Base-by-base conservation (phyloP, 306 rosid species). In the Corylus americana region DNA sequence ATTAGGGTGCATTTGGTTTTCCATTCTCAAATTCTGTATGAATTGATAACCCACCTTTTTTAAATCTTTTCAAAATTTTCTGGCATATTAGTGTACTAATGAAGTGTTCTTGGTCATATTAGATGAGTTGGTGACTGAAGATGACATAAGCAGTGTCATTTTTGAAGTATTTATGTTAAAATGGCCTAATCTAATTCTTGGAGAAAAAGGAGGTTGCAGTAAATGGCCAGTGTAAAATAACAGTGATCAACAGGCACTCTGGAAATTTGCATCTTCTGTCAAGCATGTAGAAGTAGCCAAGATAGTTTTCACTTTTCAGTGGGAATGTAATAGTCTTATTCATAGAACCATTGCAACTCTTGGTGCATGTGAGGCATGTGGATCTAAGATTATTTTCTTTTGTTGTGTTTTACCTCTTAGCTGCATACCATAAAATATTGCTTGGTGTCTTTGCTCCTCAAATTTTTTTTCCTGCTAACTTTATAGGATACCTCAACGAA, bases 231-330 rank as follows among this genome's bases (percentile, higher is more conserved):
- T 64, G 70, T 35, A 35, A 64, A 35, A 35, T 35, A 25, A 20
- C 4, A 59, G 66, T 59, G 66, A 59, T 59, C 66, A 59, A 59
- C 14, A 22, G 0, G 66, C 29, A 22, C 66, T 31, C 42, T 64
- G 22, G 70, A 64, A 64, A 35, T 31, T 16, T 17, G 48, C 70
- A 31, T 64, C 70, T 37, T 35, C 70, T 64, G 70, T 64, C 45
- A 64, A 35, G 70, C 25, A 64, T 64, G 42, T 62, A 62, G 47
- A 35, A 35, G 10, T 64, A 64, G 47, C 70, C 22, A 7, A 37
- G 68, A 61, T 29, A 27, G 39, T 61, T 27, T 11, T 62, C 44
- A 62, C 45, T 42, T 42, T 42, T 42, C 45, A 42, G 44, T 64
- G 14, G 70, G 20, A 16, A 35, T 64, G 47, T 64, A 37, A 14